Percentiles rank a stretch among this genome's conserved stretches.
Conservation (phyloP, 1,139 yeast species). For the Hyphopichia buzzinii region DNA sequence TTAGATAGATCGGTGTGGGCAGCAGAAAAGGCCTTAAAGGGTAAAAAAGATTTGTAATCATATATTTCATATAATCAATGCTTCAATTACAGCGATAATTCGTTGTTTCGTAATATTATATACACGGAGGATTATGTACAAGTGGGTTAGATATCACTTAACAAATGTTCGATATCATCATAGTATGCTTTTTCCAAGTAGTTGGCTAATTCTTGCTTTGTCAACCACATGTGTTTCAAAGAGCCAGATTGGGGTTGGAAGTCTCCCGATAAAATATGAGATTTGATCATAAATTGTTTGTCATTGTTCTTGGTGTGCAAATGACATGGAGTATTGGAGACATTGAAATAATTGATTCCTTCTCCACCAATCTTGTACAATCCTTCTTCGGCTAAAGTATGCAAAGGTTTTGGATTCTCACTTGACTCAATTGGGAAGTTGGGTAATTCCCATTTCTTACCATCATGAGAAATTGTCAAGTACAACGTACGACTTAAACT, state of each 20-base stretch:
- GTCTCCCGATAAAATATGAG: slow-evolving; percentile 86
- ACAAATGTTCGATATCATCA: slow-evolving; percentile 49
- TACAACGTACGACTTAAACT: slow-evolving; percentile 77
- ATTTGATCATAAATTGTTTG: slow-evolving; percentile 73
- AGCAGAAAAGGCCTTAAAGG: slow-evolving; percentile 75
- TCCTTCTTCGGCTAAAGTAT: slow-evolving; percentile 74
- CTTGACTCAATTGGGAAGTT: slow-evolving; percentile 45
- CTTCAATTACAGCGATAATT: too few relatives aligned
- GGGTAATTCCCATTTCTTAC: slow-evolving; percentile 75
- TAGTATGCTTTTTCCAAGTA: slow-evolving; percentile 57
- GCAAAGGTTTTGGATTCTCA: slow-evolving; percentile 50
- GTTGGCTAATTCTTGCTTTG: slow-evolving; percentile 71
- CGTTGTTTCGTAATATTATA: neutral
- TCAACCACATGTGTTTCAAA: slow-evolving; percentile 68
- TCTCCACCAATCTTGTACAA: slow-evolving; percentile 71
- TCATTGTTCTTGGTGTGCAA: slow-evolving; percentile 33
- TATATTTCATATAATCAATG: too few relatives aligned
- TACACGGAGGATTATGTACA: neutral
- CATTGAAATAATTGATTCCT: slow-evolving; percentile 80
- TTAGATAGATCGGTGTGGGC: slow-evolving; percentile 87
- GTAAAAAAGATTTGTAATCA: slow-evolving; percentile 62
- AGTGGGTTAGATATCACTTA: slow-evolving; percentile 38
- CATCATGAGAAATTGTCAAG: slow-evolving; percentile 53
- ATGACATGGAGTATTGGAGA: slow-evolving; percentile 85
- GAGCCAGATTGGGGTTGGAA: slow-evolving; percentile 51